phyloP scores from a whole-genome alignment of 2,329 filamentous ascomycete species.

The Colletotrichum liriopes region DNA sequence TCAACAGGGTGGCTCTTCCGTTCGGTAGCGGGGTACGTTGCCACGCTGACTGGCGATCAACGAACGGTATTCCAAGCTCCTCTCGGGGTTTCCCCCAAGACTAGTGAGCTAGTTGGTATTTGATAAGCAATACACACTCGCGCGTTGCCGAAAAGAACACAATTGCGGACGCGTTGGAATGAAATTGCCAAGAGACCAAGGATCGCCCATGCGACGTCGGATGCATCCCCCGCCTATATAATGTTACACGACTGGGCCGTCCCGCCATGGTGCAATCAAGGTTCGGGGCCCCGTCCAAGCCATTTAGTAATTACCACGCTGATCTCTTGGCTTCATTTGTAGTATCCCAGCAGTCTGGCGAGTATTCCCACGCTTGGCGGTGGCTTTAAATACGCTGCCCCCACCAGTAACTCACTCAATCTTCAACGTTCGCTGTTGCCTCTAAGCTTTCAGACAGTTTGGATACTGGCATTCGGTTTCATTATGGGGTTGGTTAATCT shows the following conservation, averaged over 20 bases:
- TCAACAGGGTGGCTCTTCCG: not conserved
- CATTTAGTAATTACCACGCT: not conserved
- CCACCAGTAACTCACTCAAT: not conserved
- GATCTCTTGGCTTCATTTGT: not conserved
- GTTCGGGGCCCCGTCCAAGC: not conserved
- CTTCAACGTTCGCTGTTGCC: not conserved
- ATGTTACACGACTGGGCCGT: conserved; percentile 4
- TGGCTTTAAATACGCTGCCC: not conserved
- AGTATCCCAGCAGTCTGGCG: no score
- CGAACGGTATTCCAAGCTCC: not conserved
- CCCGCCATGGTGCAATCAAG: not conserved
- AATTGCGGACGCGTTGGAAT: not conserved
- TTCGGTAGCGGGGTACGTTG: not conserved
- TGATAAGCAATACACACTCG: not conserved
- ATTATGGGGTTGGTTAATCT: not conserved
- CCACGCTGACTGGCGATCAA: conserved; percentile 14
- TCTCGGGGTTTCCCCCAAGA: not conserved
- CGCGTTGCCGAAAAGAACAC: not conserved
- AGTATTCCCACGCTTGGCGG: not conserved
- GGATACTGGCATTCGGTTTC: not conserved
- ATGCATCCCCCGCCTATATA: conserved; percentile 3
- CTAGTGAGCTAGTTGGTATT: not conserved
- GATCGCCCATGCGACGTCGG: not conserved
- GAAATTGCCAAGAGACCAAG: not conserved
- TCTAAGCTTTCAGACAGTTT: not conserved